Evolutionary conservation across 352 stramenopile genomes (phyloP).

Genomic region (Peronospora belbahrii): DNA sequence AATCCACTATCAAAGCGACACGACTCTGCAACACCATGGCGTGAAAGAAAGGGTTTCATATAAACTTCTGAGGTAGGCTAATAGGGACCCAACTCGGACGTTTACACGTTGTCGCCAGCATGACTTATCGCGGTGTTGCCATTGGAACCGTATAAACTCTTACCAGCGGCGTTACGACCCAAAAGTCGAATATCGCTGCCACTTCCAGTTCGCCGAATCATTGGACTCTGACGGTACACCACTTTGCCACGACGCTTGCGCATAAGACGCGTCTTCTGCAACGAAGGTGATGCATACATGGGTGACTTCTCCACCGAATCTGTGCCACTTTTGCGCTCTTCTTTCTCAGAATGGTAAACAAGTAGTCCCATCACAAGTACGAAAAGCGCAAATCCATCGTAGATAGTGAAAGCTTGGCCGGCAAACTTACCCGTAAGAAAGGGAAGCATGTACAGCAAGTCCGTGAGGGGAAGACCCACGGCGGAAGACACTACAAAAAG

Average conservation of each 20-base stretch:
- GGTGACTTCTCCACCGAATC: slow-evolving; percentile 75
- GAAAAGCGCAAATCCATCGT: slow-evolving; percentile 84
- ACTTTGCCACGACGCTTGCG: slow-evolving; percentile 68
- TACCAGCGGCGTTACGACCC: slow-evolving; percentile 32
- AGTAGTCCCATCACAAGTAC: slow-evolving; percentile 80
- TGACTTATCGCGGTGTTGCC: slow-evolving; percentile 5
- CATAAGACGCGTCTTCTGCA: slow-evolving; percentile 83
- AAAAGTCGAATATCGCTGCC: slow-evolving; percentile 46
- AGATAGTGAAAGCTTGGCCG: slow-evolving; percentile 75
- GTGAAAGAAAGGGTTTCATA: neutral
- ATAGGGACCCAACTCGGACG: neutral
- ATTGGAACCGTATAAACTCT: slow-evolving; percentile 52
- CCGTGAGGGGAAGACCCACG: slow-evolving; percentile 70
- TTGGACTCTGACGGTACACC: slow-evolving; percentile 79
- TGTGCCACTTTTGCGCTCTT: slow-evolving; percentile 51
- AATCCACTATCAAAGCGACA: slow-evolving; percentile 17
- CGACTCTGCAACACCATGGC: no score
- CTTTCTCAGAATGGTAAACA: slow-evolving; percentile 86
- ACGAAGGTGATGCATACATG: slow-evolving; percentile 77
- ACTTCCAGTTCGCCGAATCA: slow-evolving; percentile 44
- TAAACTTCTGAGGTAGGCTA: neutral
- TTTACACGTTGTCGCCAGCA: neutral
- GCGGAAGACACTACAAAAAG: slow-evolving; percentile 84
- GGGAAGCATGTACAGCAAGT: slow-evolving; percentile 81
- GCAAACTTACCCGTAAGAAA: slow-evolving; percentile 60